These are phyloP conservation scores for Alternaria atra DNA, from an alignment of 2,329 filamentous ascomycete species.

Conservation along the genomic window DNA sequence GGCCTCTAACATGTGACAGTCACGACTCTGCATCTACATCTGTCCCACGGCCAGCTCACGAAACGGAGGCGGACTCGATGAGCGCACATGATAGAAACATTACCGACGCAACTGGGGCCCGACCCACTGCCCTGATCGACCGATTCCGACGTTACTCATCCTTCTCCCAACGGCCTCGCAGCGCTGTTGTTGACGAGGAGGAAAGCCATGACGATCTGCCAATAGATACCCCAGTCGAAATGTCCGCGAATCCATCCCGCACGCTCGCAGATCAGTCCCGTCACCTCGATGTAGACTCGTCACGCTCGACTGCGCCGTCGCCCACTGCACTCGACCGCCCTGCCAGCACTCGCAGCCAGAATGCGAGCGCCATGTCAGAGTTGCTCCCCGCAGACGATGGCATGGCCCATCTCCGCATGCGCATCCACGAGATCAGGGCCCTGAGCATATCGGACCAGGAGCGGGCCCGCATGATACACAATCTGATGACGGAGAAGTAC, in stretches of 20 bases:
- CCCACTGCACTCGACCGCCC: constrained; percentile 24
- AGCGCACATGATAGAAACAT: constrained; percentile 11
- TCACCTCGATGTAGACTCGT: constrained; percentile 33
- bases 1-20: constrained; percentile 42
- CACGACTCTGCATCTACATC: constrained; percentile 12
- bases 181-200: constrained; percentile 37
- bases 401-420: constrained; percentile 57
- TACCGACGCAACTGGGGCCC: constrained; percentile 16
- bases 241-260: constrained; percentile 45
- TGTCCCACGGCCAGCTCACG: constrained; percentile 17
- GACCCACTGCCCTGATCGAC: constrained; percentile 23
- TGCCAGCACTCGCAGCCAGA: constrained; percentile 20
- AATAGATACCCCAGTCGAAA: constrained; percentile 38
- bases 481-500: constrained; percentile 61
- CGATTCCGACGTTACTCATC: constrained; percentile 33
- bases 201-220: constrained; percentile 33
- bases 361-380: constrained; percentile 44
- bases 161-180: constrained; percentile 32
- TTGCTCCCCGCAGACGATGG: constrained; percentile 61
- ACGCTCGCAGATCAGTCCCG: constrained; percentile 40
- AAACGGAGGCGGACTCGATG: constrained; percentile 14
- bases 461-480: constrained; percentile 60
- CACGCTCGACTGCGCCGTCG: constrained; percentile 35
- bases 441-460: constrained; percentile 57
- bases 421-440: constrained; percentile 59